Base-by-base conservation (phyloP, 164 flowering plant genomes). In the Stephania japonica region DNA sequence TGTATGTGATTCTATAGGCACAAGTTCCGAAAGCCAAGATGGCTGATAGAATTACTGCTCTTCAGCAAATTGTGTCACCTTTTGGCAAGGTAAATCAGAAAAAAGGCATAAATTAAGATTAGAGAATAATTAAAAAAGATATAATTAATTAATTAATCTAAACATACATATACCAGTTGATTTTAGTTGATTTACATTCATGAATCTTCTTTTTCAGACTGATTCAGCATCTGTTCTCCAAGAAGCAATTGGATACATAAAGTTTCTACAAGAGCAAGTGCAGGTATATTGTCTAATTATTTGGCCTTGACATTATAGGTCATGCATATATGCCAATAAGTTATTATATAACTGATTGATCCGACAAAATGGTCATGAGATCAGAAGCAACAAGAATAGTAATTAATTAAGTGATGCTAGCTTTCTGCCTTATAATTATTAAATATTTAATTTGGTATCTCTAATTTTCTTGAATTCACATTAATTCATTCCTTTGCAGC, bases 41-140 rank as follows among this genome's bases (percentile, higher is more conserved):
- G 14, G 83, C 75, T 32, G 95, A 90, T 32, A 86, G 78, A 72
- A 85, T 90, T 73, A 82, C 88, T 66, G 85, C 89, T 23, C 90
- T 90, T 63, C 95, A 90, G 79, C 92, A 90, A 82, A 87, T 90
- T 70, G 95, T 90, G 42, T 87, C 91, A 21, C 95, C 95, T 24
- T 90, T 87, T 65, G 95, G 95, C 75, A 89, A 88, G 95, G 95
- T 90, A 77, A 44, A 68, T 26, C 7, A 27, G 53, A 42, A 38
- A 21, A 7, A 49, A 16, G 67, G 44, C 1, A 19, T 9, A 61
- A 19, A 19, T 61, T 61, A 23, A 61, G 25, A 61, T 61, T 14
- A 18, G n/a, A 53, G 1, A 32, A 32, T 32, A 0, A 32, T 32
- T 32, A 32, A 32, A 19, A 56, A 5, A 19, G 1, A 1, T 53